phyloP scores from a whole-genome alignment of 371 early-diverging fungal species.

The Mortierella sp. region DNA sequence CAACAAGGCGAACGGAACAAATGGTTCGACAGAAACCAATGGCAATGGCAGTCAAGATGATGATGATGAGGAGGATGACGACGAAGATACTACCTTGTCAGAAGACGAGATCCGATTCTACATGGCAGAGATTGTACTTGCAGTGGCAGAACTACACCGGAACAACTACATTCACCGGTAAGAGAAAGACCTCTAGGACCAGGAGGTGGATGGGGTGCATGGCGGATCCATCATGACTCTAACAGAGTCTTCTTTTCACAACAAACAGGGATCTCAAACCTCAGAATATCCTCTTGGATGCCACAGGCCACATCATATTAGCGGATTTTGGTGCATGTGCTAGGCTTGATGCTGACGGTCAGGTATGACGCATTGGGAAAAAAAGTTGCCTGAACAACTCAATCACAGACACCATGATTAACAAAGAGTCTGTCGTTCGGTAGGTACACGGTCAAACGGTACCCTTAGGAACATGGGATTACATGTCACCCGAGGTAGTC shows the following conservation, averaged over 20 bases:
- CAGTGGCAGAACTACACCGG: slow-evolving; percentile 91
- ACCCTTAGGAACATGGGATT: slow-evolving; percentile 95
- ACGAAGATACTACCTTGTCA: slow-evolving; percentile 68
- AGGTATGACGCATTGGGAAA: slow-evolving; percentile 17
- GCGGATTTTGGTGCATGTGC: slow-evolving; percentile 90
- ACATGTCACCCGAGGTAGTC: slow-evolving; percentile 96
- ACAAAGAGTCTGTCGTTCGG: slow-evolving; percentile 4
- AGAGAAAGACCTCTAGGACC: not conserved
- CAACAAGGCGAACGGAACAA: slow-evolving; percentile 23
- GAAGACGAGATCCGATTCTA: slow-evolving; percentile 96
- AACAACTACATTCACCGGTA: slow-evolving; percentile 95
- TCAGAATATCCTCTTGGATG: slow-evolving; percentile 82
- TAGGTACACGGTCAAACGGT: slow-evolving; percentile 62
- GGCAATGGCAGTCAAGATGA: slow-evolving; percentile 5
- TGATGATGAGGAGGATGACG: slow-evolving; percentile 21
- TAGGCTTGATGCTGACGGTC: slow-evolving; percentile 38
- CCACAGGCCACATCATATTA: slow-evolving; percentile 84
- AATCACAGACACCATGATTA: no score
- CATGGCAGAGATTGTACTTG: slow-evolving; percentile 94
- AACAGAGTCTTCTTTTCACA: no score
- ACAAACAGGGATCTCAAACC: slow-evolving; percentile 80
- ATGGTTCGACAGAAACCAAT: not conserved
- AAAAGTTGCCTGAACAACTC: no score
- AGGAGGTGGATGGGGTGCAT: no score
- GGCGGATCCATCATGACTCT: no score